Percentiles rank a stretch among this genome's conserved stretches.
Conservation (phyloP, 1,284 basidiomycete genomes). For the Tilletia setariae region DNA sequence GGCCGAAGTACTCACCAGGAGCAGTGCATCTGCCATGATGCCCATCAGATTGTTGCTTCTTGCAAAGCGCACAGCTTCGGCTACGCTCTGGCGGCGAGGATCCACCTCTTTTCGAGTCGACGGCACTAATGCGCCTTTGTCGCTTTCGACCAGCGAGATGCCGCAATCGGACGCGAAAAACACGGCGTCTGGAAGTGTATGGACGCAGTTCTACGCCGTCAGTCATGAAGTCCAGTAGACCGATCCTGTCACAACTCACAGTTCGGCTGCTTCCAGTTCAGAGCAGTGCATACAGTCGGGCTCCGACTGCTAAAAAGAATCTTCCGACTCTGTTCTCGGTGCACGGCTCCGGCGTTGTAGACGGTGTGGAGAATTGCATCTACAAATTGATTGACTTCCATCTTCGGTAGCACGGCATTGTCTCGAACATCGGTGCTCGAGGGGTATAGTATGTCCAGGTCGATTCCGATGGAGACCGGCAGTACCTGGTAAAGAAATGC, state of each 20-base stretch:
- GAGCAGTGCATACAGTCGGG: slow-evolving; percentile 60
- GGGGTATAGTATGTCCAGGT: slow-evolving; percentile 48
- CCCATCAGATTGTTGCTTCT: slow-evolving; percentile 90
- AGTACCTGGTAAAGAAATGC: slow-evolving; percentile 21
- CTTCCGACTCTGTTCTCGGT: slow-evolving; percentile 42
- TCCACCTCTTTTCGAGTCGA: slow-evolving; percentile 59
- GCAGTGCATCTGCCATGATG: slow-evolving; percentile 80
- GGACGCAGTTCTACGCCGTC: too few relatives aligned
- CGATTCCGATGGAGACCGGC: slow-evolving; percentile 42
- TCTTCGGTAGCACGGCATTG: slow-evolving; percentile 40
- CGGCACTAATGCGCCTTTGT: slow-evolving; percentile 40
- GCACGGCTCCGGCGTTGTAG: slow-evolving; percentile 44
- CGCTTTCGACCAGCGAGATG: slow-evolving; percentile 56
- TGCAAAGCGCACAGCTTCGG: slow-evolving; percentile 89
- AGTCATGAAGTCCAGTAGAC: too few relatives aligned
- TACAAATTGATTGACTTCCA: slow-evolving; percentile 50
- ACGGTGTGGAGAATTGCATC: slow-evolving; percentile 52
- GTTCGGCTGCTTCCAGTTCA: slow-evolving; percentile 99
- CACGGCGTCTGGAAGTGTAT: slow-evolving; percentile 66
- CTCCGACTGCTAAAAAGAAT: slow-evolving; percentile 47
- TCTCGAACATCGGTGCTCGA: slow-evolving; percentile 41
- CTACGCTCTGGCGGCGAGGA: slow-evolving; percentile 67
- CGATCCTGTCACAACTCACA: slow-evolving; percentile 61
- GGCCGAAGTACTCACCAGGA: slow-evolving; percentile 65
- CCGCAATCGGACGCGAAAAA: slow-evolving; percentile 89